Evolutionary conservation across 116 monocot species (phyloP).

Genomic region (Trichopus zeylanicus): DNA sequence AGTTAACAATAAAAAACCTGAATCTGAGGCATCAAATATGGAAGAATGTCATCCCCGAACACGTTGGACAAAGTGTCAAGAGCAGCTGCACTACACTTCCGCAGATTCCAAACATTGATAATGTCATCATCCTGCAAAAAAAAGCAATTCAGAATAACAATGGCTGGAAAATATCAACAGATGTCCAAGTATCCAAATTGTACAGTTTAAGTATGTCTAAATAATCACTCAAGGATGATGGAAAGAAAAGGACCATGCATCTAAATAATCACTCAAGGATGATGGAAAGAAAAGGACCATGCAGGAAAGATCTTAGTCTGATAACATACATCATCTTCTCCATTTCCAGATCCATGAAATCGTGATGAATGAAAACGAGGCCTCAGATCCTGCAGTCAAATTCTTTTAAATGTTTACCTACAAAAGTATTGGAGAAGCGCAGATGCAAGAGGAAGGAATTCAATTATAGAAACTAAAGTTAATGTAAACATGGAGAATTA

Average conservation of each 20-base stretch:
- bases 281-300: neutral
- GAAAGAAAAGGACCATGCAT: neutral
- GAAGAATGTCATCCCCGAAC: slow-evolving; percentile 88
- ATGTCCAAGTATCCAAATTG: neutral
- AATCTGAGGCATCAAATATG: slow-evolving; percentile 82
- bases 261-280: too few species aligned
- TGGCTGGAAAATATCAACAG: neutral
- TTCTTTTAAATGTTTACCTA: neutral
- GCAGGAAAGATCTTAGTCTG: neutral
- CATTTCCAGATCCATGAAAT: slow-evolving; percentile 75
- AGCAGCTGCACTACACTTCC: slow-evolving; percentile 99
- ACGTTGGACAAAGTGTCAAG: slow-evolving; percentile 86
- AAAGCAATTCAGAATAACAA: neutral
- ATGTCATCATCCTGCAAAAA: slow-evolving; percentile 73
- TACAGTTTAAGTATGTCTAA: too few species aligned
- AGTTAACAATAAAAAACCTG: slow-evolving; percentile 30
- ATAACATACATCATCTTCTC: slow-evolving; percentile 68
- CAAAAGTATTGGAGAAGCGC: neutral
- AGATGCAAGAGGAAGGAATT: neutral
- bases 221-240: too few species aligned
- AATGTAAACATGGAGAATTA: slow-evolving; percentile 3
- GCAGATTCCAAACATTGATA: slow-evolving; percentile 92
- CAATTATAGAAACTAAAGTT: neutral
- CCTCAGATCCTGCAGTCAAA: slow-evolving; percentile 71
- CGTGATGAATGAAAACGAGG: slow-evolving; percentile 95